A percentile compares a stretch with the other conserved stretches of the same genome.
phyloP scores from a whole-genome alignment of 169 alveolate genomes.

The Babesia ovata region DNA sequence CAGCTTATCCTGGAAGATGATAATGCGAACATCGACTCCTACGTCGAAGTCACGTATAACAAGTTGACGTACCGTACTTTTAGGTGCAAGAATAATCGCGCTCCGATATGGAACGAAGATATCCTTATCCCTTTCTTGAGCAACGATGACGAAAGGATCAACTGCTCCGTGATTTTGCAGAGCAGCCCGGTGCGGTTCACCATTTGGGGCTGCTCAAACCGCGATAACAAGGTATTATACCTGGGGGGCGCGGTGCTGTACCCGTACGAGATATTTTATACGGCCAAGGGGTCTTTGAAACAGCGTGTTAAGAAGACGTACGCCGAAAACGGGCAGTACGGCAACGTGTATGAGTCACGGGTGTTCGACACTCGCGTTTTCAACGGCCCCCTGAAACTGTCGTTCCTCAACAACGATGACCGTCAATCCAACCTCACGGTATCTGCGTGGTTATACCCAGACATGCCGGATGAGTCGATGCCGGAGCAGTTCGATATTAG shows the following conservation, averaged over 20 bases:
- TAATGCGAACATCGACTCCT: constrained; percentile 60
- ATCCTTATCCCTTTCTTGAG: constrained; percentile 64
- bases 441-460: constrained; percentile 65
- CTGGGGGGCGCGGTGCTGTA: constrained; percentile 67
- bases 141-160: constrained; percentile 51
- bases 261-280: constrained; percentile 72
- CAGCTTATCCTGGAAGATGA: constrained; percentile 69
- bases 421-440: constrained; percentile 55
- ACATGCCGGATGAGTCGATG: constrained; percentile 29
- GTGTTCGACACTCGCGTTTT: constrained; percentile 60
- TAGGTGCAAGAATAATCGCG: constrained; percentile 58
- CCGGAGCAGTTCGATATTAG: constrained; percentile 34
- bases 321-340: constrained; percentile 28
- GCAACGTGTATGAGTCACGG: constrained; percentile 45
- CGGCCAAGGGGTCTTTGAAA: constrained; percentile 62
- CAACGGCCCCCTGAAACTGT: constrained; percentile 40
- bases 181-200: constrained; percentile 68
- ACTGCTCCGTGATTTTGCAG: constrained; percentile 47
- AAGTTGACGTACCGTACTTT: constrained; percentile 67
- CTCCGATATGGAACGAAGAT: constrained; percentile 73
- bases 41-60: constrained; percentile 73
- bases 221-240: constrained; percentile 49
- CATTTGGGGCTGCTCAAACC: constrained; percentile 76
- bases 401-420: constrained; percentile 34
- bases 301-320: constrained; percentile 34